Conservation (phyloP, 192 early-diverging fungal species). For the Entophlyctis helioformis region DNA sequence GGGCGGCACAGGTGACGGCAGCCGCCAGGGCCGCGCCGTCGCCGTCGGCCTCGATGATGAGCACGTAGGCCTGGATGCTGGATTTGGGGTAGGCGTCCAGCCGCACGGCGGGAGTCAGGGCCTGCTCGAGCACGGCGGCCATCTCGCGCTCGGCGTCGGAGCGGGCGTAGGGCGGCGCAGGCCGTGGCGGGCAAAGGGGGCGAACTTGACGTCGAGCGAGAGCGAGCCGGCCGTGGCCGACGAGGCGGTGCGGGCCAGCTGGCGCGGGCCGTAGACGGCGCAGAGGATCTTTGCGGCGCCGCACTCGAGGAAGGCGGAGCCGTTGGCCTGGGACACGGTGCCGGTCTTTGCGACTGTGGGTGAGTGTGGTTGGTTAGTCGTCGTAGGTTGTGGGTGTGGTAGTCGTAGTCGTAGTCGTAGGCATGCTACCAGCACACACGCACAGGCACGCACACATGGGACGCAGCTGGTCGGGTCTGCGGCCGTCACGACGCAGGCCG, state of each 20-base stretch:
- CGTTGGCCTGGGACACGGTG: constrained; percentile 59
- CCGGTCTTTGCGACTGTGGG: constrained; percentile 61
- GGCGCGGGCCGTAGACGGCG: constrained; percentile 52
- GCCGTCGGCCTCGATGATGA: constrained; percentile 60
- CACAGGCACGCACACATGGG: too few relatives aligned
- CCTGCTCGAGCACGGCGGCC: constrained; percentile 45
- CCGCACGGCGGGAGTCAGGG: constrained; percentile 58
- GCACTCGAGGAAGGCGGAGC: constrained; percentile 64
- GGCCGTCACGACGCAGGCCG: too few relatives aligned
- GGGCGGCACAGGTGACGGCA: constrained; percentile 45
- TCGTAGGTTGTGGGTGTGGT: too few relatives aligned
- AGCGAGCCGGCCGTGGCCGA: not conserved
- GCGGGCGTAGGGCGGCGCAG: constrained; percentile 19
- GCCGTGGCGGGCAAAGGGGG: constrained; percentile 44
- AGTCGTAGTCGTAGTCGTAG: too few relatives aligned
- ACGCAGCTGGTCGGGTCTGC: too few relatives aligned
- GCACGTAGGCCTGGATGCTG: constrained; percentile 56
- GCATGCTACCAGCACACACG: too few relatives aligned
- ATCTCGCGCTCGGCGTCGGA: constrained; percentile 56
- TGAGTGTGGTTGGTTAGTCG: too few relatives aligned
- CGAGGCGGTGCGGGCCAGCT: not conserved
- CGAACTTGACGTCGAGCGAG: constrained; percentile 42
- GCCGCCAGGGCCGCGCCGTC: constrained; percentile 46
- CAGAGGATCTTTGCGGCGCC: constrained; percentile 63
- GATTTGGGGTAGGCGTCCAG: constrained; percentile 64